Evolutionary conservation across 805 yeast genomes (phyloP), one percentile per base, ranked within the genome.

Genomic region (Pichia eremophila): DNA sequence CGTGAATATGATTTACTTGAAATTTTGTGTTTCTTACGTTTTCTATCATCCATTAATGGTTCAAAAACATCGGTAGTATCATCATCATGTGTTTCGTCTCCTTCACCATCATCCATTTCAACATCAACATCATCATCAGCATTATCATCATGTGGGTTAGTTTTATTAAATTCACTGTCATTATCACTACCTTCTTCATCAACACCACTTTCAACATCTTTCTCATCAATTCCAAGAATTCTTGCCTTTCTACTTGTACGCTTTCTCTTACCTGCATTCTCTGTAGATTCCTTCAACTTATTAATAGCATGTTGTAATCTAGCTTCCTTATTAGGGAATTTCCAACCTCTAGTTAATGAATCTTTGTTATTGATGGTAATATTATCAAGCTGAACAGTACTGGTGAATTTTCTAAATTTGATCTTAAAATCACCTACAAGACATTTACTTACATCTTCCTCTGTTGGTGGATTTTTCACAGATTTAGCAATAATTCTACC

Each of bases 31-130:
- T 56, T 57, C 54, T 62, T 64, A 25, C 68, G 53, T 54, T 57
- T 62, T 46, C 59, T 57, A 11, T 57, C 49, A 38, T 53, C 56
- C 64, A 64, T 62, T 9, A 64, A 43, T 15, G 64, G 58, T 12
- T 51, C 47, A 15, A 64, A 37, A 1, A 57, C 37, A 52, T 64
- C 67, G 4, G n/a, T 15, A 15, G 17, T 15, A 22, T 57, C 62
- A 8, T 51, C 49, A 5, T 22, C 32, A 29, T 11, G 11, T 29
- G 32, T 29, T 11, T 29, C 32, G 8, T 29, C 32, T 5, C 14
- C 32, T 29, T 29, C 32, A 6, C 22, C 32, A 10, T 43, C 40
- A 25, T 51, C 46, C 37, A 42, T 46, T 32, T 45, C 31, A 44
- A 36, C 40, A 25, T 50, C 46, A 35, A 40, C 45, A 28, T 45